Evolutionary conservation across 2,329 filamentous ascomycete genomes (phyloP), one percentile per base, ranked within the genome.

Genomic region (Phaeomoniella chlamydospora): DNA sequence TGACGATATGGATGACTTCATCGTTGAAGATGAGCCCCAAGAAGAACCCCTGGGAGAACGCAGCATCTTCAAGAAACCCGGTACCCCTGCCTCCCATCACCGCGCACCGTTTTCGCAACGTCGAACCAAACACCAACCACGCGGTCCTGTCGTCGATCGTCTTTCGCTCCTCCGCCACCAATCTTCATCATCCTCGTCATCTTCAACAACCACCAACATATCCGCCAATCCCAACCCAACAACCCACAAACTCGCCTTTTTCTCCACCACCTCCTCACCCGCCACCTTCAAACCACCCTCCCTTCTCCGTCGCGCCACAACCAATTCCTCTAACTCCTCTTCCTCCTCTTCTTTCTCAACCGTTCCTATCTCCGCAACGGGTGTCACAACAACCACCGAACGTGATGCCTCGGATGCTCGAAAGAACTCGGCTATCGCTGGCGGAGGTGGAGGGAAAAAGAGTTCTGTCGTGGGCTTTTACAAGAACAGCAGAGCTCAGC

Each of bases 161-260:
- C 44, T 63, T 19, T 55, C 56, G 34, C 51, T 64, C n/a, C 53
- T 61, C 15, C 57, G 59, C 18, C 57, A 61, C 39, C 56, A 59
- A 17, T 64, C 61, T 3, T 62, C 61, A 9, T 58, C 60, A 4
- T 46, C 48, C 2, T 45, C 48, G 15, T 41, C 44, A 3, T 41
- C 39, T 5, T 9, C 31, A 14, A 38, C 37, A 15, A 5, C 18
- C 16, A 31, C 4, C 34, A 9, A 9, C 12, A 18, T n/a, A 5
- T 19, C 14, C 33, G 17, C 5, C 9, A 11, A 18, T 6, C 12
- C 9, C 9, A 13, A 13, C 33, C n/a, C n/a, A n/a, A n/a, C n/a
- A n/a, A n/a, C n/a, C n/a, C 39, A 36, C 4, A 46, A 45, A 26
- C 42, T 49, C 42, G 46, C 46, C 2, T 49, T 49, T 34, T 43